A percentile compares a stretch with the other conserved stretches of the same genome.
Evolutionary conservation across 352 stramenopile genomes (phyloP).

Genomic region (Aphanomyces cochlioides): DNA sequence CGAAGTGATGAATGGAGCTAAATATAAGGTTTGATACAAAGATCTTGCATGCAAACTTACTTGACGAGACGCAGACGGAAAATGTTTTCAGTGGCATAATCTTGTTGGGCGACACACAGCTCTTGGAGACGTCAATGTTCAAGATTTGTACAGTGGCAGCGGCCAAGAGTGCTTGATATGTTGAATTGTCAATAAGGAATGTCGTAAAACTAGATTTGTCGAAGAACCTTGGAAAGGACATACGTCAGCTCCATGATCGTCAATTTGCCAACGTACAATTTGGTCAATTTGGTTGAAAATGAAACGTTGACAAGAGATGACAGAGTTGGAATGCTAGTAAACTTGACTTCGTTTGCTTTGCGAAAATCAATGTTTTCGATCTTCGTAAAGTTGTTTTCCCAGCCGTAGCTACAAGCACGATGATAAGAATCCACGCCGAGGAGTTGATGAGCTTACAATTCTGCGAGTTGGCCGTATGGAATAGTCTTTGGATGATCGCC

Average conservation of each 20-base stretch:
- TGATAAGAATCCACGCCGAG: neutral
- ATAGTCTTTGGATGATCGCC: constrained; percentile 23
- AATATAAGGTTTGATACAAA: neutral
- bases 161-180: constrained; percentile 2
- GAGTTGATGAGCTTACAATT: constrained; percentile 7
- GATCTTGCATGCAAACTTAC: constrained; percentile 6
- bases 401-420: constrained; percentile 21
- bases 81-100: constrained; percentile 14
- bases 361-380: constrained; percentile 25
- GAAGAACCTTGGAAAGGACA: neutral
- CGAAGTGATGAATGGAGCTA: neutral
- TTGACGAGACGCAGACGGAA: constrained; percentile 21
- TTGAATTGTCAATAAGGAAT: constrained; percentile 17
- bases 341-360: constrained; percentile 25
- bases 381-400: constrained; percentile 25
- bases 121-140: constrained; percentile 12
- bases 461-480: constrained; percentile 23
- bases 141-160: constrained; percentile 12
- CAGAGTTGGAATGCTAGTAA: constrained; percentile 1
- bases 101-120: constrained; percentile 15
- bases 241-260: neutral
- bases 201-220: constrained; percentile 26
- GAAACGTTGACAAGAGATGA: constrained; percentile 12
- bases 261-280: constrained; percentile 17
- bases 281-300: constrained; percentile 4